Base-by-base conservation (phyloP, 129 eudicot genomes). In the Helianthus tuberosus region DNA sequence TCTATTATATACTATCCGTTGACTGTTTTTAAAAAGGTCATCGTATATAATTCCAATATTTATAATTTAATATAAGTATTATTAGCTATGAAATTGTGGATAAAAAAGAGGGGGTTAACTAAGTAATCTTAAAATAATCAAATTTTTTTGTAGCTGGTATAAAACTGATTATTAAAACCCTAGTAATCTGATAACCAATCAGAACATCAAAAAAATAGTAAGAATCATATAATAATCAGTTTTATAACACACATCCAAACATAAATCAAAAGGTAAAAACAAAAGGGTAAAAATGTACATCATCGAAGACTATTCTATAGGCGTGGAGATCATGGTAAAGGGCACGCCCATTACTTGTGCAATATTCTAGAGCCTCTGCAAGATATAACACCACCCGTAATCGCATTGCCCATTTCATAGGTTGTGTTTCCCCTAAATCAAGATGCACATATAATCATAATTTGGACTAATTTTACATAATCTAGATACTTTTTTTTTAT, bases 381-480 rank as follows among this genome's bases (percentile, higher is more conserved):
- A 93, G 92, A 88, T 87, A 87, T 49, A 89, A 68, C 11, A 96
- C 96, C 73, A 93, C 98, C 85, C 98, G 81, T 84, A 93, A 83
- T 59, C 98, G 87, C 98, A 93, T 93, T 43, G 96, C 87, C 98
- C 98, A 93, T 84, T 89, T 93, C 98, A 93, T 88, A 32, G 98
- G 98, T 4, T 89, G 98, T 59, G 95, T 64, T 74, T 93, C 96
- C 98, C 98, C 98, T 93, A 70, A 70, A 23, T 63, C 71, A 83
- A 55, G 43, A 87, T 68, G 66, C 66, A 74, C 74, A 76, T 35
- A 65, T 27, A 66, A 74, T 72, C 53, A 51, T 69, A 57, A 60
- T 57, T 62, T 61, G n/a, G 13, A 38, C 14, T 5, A 9, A 52
- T 49, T n/a, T 35, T 65, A 29, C 74, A 48, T 60, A 47, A 63